Evolutionary conservation across 1,139 yeast species (phyloP), one percentile per base, ranked within the genome.

Genomic region (Lodderomyces parapsilosis): DNA sequence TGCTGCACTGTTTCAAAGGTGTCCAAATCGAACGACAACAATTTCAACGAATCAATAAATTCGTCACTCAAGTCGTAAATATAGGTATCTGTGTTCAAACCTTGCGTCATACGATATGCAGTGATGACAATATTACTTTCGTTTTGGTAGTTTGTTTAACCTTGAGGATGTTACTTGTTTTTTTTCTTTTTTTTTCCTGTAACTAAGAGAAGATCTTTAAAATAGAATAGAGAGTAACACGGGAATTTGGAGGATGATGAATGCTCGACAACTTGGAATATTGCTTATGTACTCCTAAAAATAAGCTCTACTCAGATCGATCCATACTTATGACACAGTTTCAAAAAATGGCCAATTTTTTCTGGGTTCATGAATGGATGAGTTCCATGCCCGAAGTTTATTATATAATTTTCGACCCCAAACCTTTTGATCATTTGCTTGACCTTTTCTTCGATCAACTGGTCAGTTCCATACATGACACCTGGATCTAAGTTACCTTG

Each of bases 401-500:
- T 84, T 51, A 93, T 91, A 66, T 93, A 93, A 58, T 84, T 80
- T 59, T 87, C 83, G 62, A 89, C 90, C 22, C 97, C 97, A 59
- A 93, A 93, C 6, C 93, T 96, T 49, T 74, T 65, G 50, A 93
- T 84, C 99, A 93, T 93, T 50, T 75, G 76, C 65, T 87, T 87
- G 20, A 88, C 96, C 66, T 90, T 90, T 48, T 74, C 65, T 20
- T 93, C 73, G 53, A 94, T 93, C 28, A 77, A 73, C 60, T 87
- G 96, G 44, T 83, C 81, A 3, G 94, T 76, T 15, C 99, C 99
- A 60, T 93, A 93, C 63, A 93, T 89, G 48, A 78, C 82, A 50
- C 98, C 96, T 4, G 99, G 99, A 58, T 93, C 99, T 50, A 94
- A 70, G 66, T 93, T 93, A 44, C 99, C 99, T 70, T 93, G 99